A percentile compares a stretch with the other conserved stretches of the same genome.
Conservation (phyloP, 345 rosid genomes). For the Ceriops tagal region DNA sequence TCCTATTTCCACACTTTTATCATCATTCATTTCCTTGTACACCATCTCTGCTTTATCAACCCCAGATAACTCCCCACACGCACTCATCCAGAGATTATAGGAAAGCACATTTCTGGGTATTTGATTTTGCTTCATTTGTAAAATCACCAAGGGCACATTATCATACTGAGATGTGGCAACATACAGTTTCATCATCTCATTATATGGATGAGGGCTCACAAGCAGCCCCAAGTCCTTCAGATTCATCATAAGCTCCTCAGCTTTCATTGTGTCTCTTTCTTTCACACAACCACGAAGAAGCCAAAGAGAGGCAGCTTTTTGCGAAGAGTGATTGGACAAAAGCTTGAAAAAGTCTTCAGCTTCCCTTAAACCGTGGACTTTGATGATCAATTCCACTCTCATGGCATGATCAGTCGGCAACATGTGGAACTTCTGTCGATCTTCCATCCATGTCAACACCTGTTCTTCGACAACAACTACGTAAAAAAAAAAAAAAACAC, state of each 20-base stretch:
- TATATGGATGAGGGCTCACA: slow-evolving; percentile 50
- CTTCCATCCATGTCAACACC: slow-evolving; percentile 54
- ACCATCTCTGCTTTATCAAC: slow-evolving; percentile 37
- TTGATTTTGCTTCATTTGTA: slow-evolving; percentile 48
- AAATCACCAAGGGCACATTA: slow-evolving; percentile 47
- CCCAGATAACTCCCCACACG: slow-evolving; percentile 29
- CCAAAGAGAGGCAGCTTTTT: slow-evolving; percentile 44
- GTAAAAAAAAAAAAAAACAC: background rate
- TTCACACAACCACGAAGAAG: slow-evolving; percentile 52
- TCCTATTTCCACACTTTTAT: slow-evolving; percentile 46
- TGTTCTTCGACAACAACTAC: slow-evolving; percentile 10
- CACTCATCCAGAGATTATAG: slow-evolving; percentile 65
- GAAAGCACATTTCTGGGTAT: slow-evolving; percentile 50
- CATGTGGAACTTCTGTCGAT: slow-evolving; percentile 25
- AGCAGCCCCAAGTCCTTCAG: slow-evolving; percentile 43
- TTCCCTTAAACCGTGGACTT: slow-evolving; percentile 30
- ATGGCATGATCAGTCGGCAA: slow-evolving; percentile 32
- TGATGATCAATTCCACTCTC: slow-evolving; percentile 43
- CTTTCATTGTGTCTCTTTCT: slow-evolving; percentile 34
- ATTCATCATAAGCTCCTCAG: slow-evolving; percentile 50
- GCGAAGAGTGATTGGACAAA: slow-evolving; percentile 20
- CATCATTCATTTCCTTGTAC: slow-evolving; percentile 46
- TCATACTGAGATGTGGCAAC: slow-evolving; percentile 31
- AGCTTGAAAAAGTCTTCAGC: slow-evolving; percentile 48
- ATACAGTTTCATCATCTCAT: slow-evolving; percentile 71